These are phyloP conservation scores for Hypoxylon sp. DNA, from an alignment of 2,329 filamentous ascomycete species.

Conservation along the genomic window DNA sequence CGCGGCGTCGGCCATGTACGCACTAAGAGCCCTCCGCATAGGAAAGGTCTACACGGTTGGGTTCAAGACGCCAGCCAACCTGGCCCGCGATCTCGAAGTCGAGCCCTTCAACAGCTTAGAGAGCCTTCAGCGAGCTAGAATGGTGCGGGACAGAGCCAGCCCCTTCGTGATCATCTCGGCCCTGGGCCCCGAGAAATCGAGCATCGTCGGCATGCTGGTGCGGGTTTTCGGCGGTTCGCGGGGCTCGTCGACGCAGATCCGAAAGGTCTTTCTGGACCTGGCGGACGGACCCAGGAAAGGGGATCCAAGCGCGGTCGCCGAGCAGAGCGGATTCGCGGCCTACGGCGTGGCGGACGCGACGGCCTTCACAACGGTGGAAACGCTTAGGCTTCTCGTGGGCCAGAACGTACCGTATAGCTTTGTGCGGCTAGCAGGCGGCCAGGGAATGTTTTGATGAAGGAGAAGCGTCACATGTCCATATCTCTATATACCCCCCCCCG, in stretches of 20 bases:
- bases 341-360: constrained; percentile 82
- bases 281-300: constrained; percentile 72
- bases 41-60: constrained; percentile 85
- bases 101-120: constrained; percentile 83
- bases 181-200: constrained; percentile 78
- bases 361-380: constrained; percentile 86
- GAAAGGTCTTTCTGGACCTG: constrained; percentile 82
- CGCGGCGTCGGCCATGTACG: constrained; percentile 80
- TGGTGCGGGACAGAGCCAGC: constrained; percentile 59
- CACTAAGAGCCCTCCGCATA: constrained; percentile 76
- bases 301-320: constrained; percentile 74
- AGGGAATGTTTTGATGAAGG: constrained; percentile 55
- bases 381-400: constrained; percentile 77
- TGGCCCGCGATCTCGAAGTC: constrained; percentile 73
- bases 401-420: constrained; percentile 91
- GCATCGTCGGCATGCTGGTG: constrained; percentile 78
- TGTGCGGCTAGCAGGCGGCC: constrained; percentile 73
- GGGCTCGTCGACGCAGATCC: constrained; percentile 50
- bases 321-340: constrained; percentile 77
- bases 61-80: constrained; percentile 69
- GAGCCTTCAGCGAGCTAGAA: constrained; percentile 61
- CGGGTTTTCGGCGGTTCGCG: constrained; percentile 69
- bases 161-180: constrained; percentile 86
- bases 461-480: neutral
- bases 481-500: constrained; percentile 26